These are phyloP conservation scores for Ceratonia siliqua DNA, from an alignment of 306 rosid genomes.

Conservation along the genomic window DNA sequence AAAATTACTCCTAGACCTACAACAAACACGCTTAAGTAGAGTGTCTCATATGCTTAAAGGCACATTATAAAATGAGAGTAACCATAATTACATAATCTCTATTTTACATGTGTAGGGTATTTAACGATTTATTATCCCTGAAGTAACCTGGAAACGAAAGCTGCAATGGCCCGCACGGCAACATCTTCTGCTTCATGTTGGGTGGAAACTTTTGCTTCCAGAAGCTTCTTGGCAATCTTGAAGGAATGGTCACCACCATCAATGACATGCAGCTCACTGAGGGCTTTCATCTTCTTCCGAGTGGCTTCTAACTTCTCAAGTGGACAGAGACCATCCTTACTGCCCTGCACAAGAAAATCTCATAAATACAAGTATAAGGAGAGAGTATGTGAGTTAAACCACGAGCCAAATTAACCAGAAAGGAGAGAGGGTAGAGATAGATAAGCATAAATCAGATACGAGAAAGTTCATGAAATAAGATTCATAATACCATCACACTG, in stretches of 20 bases:
- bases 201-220: constrained; percentile 58
- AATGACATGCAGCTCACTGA: constrained; percentile 64
- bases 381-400: too few relatives aligned
- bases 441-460: background rate
- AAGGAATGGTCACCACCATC: constrained; percentile 95
- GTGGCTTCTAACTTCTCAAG: constrained; percentile 72
- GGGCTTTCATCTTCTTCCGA: constrained; percentile 64
- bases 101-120: background rate
- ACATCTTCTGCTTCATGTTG: constrained; percentile 71
- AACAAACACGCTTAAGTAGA: background rate
- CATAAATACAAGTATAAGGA: constrained; percentile 9
- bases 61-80: too few relatives aligned
- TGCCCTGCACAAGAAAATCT: constrained; percentile 56
- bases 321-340: constrained; percentile 79
- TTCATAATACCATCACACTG: constrained; percentile 7
- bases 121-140: constrained; percentile 45
- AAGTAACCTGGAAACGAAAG: constrained; percentile 51
- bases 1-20: too few relatives aligned
- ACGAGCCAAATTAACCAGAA: too few relatives aligned
- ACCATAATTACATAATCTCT: too few relatives aligned
- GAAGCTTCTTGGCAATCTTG: constrained; percentile 86
- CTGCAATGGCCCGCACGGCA: constrained; percentile 61
- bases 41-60: too few relatives aligned
- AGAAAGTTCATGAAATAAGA: background rate
- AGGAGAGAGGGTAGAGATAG: background rate